Percentiles rank a stretch among this genome's conserved stretches.
These are phyloP conservation scores for Corynespora cassiicola DNA, from an alignment of 2,329 filamentous ascomycete genomes.

Conservation along the genomic window DNA sequence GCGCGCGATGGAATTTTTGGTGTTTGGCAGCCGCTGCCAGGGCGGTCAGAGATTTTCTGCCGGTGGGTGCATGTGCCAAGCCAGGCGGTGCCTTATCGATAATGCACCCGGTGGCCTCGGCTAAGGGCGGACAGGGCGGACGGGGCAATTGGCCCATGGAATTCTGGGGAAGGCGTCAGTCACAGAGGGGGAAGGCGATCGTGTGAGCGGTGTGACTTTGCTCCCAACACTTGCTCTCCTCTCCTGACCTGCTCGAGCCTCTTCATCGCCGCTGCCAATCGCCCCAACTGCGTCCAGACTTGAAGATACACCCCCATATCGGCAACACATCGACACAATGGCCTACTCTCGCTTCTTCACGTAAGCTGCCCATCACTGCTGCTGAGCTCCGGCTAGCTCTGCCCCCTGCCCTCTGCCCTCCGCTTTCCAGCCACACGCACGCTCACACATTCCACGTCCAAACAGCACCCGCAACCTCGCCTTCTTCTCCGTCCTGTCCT, in stretches of 20 bases:
- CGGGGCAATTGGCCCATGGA: constrained; percentile 10
- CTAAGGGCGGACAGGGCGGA: constrained; percentile 12
- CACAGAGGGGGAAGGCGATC: constrained; percentile 26
- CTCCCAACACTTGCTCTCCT: constrained; percentile 1
- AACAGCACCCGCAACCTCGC: constrained; percentile 40
- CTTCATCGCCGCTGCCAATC: neutral
- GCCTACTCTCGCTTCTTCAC: constrained; percentile 35
- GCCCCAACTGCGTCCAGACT: neutral
- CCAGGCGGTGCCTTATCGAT: constrained; percentile 20
- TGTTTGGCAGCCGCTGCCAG: neutral
- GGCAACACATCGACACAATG: constrained; percentile 33
- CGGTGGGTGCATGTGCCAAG: constrained; percentile 10
- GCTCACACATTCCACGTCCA: constrained; percentile 7
- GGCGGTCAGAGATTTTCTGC: constrained; percentile 21
- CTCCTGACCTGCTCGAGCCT: too few relatives aligned
- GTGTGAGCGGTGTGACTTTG: constrained; percentile 17
- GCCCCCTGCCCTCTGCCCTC: constrained; percentile 4
- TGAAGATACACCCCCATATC: neutral
- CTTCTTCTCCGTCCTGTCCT: constrained; percentile 35
- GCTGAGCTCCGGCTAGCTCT: constrained; percentile 1
- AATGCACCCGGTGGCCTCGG: constrained; percentile 20
- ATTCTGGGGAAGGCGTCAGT: constrained; percentile 23
- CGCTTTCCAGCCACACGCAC: too few relatives aligned
- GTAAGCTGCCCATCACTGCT: constrained; percentile 24
- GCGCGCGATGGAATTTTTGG: neutral